phyloP scores from a whole-genome alignment of 805 yeast genomes.

The Candida lessepsii region DNA sequence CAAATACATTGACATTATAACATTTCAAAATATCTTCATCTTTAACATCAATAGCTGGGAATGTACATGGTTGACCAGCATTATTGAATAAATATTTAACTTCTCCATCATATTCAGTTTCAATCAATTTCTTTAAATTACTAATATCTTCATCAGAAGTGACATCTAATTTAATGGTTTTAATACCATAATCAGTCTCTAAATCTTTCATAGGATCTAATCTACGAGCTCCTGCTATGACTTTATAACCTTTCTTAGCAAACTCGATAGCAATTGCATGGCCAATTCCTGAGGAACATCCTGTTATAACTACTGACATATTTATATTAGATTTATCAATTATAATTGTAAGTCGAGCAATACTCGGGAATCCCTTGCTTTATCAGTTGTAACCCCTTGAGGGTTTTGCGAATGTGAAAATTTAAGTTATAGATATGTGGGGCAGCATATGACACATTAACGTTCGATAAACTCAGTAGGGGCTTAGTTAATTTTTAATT shows the following conservation, averaged over 20 bases:
- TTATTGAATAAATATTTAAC: conserved; percentile 68
- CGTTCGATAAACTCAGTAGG: no score
- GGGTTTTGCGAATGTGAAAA: no score
- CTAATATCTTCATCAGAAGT: conserved; percentile 47
- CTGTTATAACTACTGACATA: conserved; percentile 41
- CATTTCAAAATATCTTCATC: conserved; percentile 52
- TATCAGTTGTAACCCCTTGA: no score
- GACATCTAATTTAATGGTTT: conserved; percentile 57
- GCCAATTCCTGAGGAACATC: conserved; percentile 60
- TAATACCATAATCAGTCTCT: conserved; percentile 43
- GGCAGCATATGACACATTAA: no score
- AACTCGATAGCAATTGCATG: conserved; percentile 48
- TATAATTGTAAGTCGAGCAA: no score
- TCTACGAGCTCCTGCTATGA: conserved; percentile 75
- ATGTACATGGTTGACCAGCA: conserved; percentile 74
- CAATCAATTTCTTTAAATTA: conserved; percentile 43
- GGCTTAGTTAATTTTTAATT: no score
- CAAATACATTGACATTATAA: conserved; percentile 67
- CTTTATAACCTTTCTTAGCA: conserved; percentile 52
- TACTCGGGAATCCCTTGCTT: no score
- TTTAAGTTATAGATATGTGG: no score
- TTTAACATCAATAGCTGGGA: conserved; percentile 66
- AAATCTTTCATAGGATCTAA: conserved; percentile 57
- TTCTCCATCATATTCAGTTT: conserved; percentile 39
- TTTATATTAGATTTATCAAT: neutral